These are phyloP conservation scores for Lanmaoa rubissima DNA, from an alignment of 768 basidiomycete species.

Conservation along the genomic window DNA sequence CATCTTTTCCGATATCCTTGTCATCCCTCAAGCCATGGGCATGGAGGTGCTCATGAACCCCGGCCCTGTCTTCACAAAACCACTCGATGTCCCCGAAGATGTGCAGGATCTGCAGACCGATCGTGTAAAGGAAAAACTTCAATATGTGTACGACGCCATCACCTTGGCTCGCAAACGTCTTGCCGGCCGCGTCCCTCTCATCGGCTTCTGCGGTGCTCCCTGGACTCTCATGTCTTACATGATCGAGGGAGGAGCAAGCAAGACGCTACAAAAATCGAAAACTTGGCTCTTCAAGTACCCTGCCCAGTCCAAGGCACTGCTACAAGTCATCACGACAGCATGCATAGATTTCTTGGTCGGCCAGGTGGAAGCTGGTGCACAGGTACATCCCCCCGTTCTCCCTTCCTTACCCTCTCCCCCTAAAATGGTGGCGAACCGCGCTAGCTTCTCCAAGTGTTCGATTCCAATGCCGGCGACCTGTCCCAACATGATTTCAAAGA, in stretches of 20 bases:
- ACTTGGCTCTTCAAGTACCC: slow-evolving; percentile 94
- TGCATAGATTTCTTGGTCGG: slow-evolving; percentile 90
- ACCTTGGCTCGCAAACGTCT: slow-evolving; percentile 78
- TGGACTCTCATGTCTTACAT: slow-evolving; percentile 99
- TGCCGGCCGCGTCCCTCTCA: slow-evolving; percentile 87
- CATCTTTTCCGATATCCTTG: slow-evolving; percentile 98
- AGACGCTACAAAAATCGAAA: slow-evolving; percentile 88
- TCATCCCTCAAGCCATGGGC: slow-evolving; percentile 96
- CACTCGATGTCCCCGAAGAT: slow-evolving; percentile 76
- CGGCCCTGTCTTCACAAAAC: slow-evolving; percentile 84
- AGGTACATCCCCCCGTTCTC: slow-evolving; percentile 51
- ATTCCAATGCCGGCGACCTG: slow-evolving; percentile 94
- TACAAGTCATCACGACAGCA: slow-evolving; percentile 80
- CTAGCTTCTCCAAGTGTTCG: slow-evolving; percentile 94
- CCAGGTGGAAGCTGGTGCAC: slow-evolving; percentile 93
- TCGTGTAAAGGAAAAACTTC: slow-evolving; percentile 79
- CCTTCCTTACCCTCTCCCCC: background rate
- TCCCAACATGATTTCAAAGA: slow-evolving; percentile 80
- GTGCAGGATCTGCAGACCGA: slow-evolving; percentile 62
- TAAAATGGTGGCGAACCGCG: background rate
- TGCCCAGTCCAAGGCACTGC: slow-evolving; percentile 72
- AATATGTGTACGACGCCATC: slow-evolving; percentile 92
- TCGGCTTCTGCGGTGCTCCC: slow-evolving; percentile 96
- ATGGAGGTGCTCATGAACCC: slow-evolving; percentile 95
- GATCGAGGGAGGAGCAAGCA: slow-evolving; percentile 94